Evolutionary conservation across 345 rosid genomes (phyloP).

Genomic region (Eucalyptus polyanthemos): DNA sequence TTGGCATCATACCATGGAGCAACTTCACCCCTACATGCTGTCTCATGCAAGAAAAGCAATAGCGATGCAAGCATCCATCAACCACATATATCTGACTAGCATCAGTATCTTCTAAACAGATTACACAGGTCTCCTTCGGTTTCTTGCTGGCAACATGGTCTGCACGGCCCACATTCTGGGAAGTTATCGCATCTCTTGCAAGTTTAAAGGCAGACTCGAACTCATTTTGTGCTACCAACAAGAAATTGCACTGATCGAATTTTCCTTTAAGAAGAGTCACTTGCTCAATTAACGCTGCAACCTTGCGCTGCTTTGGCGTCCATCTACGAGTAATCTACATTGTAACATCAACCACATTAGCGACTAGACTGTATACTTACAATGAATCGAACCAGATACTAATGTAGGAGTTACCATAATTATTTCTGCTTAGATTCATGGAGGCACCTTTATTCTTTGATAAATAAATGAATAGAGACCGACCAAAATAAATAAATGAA

Average conservation of each 20-base stretch:
- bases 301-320: slow-evolving; percentile 28
- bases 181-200: slow-evolving; percentile 66
- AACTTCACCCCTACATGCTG: slow-evolving; percentile 67
- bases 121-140: slow-evolving; percentile 50
- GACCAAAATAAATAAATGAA: neutral
- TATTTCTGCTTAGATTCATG: neutral
- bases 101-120: slow-evolving; percentile 60
- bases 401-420: neutral
- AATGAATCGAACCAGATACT: neutral
- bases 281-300: slow-evolving; percentile 30
- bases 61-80: slow-evolving; percentile 63
- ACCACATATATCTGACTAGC: slow-evolving; percentile 39
- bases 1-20: slow-evolving; percentile 47
- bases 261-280: slow-evolving; percentile 27
- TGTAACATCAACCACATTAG: neutral
- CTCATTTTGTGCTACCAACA: slow-evolving; percentile 32
- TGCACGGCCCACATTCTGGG: slow-evolving; percentile 30
- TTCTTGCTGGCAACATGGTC: slow-evolving; percentile 10
- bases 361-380: neutral
- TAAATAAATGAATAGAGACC: neutral
- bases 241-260: slow-evolving; percentile 29
- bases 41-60: slow-evolving; percentile 77
- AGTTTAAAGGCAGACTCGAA: slow-evolving; percentile 46
- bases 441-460: neutral
- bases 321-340: slow-evolving; percentile 45